A percentile compares a stretch with the other conserved stretches of the same genome.
Conservation (phyloP, 2,329 filamentous ascomycete genomes). For the Penicillium aurantiogriseum region DNA sequence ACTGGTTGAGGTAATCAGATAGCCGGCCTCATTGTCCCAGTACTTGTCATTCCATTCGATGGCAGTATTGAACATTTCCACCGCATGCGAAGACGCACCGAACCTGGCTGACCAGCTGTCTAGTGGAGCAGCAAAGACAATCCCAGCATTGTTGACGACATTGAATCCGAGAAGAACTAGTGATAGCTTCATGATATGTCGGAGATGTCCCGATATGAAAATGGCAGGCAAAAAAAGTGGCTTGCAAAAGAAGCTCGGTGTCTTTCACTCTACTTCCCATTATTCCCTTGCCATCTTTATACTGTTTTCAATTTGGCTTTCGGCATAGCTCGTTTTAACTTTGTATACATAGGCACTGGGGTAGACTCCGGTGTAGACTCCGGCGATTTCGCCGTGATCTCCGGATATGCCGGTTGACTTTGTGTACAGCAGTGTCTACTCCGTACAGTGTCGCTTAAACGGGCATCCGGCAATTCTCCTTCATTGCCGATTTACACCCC, state of each 20-base stretch:
- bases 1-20: conserved; percentile 14
- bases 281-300: neutral
- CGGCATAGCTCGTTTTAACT: neutral
- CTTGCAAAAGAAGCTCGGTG: neutral
- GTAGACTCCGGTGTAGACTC: neutral
- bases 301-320: neutral
- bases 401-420: neutral
- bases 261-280: neutral
- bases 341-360: neutral
- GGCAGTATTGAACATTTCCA: conserved; percentile 19
- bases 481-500: neutral
- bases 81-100: neutral
- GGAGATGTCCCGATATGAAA: neutral
- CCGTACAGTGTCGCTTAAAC: neutral
- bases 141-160: neutral
- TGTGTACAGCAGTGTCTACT: neutral
- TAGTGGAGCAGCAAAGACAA: neutral
- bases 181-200: neutral
- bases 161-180: neutral
- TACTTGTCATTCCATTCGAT: conserved; percentile 21
- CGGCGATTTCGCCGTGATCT: neutral
- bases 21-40: conserved; percentile 18
- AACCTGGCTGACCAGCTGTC: neutral
- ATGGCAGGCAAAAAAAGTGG: neutral
- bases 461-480: neutral